A percentile compares a stretch with the other conserved stretches of the same genome.
phyloP scores from a whole-genome alignment of 148 eudicot species.

The Cornus suecica region DNA sequence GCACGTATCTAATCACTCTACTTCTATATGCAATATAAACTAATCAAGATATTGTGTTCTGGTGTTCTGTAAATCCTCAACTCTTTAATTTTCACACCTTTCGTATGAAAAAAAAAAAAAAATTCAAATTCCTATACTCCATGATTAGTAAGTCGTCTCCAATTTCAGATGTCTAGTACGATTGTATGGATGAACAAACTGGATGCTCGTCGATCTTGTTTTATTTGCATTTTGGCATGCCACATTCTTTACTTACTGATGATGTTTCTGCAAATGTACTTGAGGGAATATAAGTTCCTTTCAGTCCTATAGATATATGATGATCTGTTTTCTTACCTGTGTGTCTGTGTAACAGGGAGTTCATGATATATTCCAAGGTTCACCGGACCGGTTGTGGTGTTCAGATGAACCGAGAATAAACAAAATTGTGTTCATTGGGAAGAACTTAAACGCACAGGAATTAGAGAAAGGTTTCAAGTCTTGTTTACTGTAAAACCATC shows the following conservation, averaged over 20 bases:
- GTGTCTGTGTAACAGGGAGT: slow-evolving; percentile 65
- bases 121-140: no score
- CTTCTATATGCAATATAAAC: no score
- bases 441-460: slow-evolving; percentile 70
- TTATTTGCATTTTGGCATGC: background rate
- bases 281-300: background rate
- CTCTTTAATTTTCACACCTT: no score
- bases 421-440: slow-evolving; percentile 92
- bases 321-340: background rate
- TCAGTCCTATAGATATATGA: background rate
- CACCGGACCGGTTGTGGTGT: slow-evolving; percentile 79
- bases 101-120: no score
- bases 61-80: no score
- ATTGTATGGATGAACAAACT: background rate
- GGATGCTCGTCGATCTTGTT: background rate
- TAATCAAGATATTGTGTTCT: no score
- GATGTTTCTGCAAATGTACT: background rate
- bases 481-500: slow-evolving; percentile 43
- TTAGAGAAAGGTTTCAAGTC: slow-evolving; percentile 79
- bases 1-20: no score
- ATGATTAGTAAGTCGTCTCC: background rate
- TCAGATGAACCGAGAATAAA: slow-evolving; percentile 61
- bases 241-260: background rate
- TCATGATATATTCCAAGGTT: slow-evolving; percentile 98
- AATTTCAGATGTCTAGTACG: background rate